A percentile compares a stretch with the other conserved stretches of the same genome.
phyloP scores from a whole-genome alignment of 2,329 filamentous ascomycete genomes.

The Aspergillus neoniger region DNA sequence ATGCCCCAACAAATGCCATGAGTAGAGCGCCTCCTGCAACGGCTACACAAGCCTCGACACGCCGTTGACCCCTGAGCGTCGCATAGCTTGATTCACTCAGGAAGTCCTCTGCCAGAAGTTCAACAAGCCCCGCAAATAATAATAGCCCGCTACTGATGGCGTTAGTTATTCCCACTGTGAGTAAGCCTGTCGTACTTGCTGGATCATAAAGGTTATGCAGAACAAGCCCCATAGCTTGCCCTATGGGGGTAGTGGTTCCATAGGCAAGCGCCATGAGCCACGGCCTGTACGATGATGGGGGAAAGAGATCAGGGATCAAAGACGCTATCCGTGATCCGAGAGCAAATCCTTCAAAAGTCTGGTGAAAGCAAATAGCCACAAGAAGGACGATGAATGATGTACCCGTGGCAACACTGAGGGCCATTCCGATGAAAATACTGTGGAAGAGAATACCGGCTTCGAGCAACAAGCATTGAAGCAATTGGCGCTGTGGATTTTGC shows the following conservation, averaged over 20 bases:
- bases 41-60: slow-evolving; percentile 63
- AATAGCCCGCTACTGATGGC: slow-evolving; percentile 78
- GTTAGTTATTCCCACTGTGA: slow-evolving; percentile 87
- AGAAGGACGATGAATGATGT: slow-evolving; percentile 78
- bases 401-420: slow-evolving; percentile 76
- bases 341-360: slow-evolving; percentile 86
- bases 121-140: slow-evolving; percentile 79
- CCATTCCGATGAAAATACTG: slow-evolving; percentile 85
- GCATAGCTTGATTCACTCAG: slow-evolving; percentile 66
- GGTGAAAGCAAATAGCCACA: slow-evolving; percentile 78
- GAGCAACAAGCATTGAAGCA: slow-evolving; percentile 76
- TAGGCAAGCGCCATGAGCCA: slow-evolving; percentile 69
- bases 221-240: slow-evolving; percentile 77
- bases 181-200: slow-evolving; percentile 69
- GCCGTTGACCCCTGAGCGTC: slow-evolving; percentile 57
- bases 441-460: slow-evolving; percentile 85
- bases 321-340: slow-evolving; percentile 82
- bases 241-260: slow-evolving; percentile 73
- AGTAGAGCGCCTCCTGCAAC: slow-evolving; percentile 62
- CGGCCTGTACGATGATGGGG: slow-evolving; percentile 70
- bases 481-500: slow-evolving; percentile 64
- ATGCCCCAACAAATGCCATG: slow-evolving; percentile 69
- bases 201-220: slow-evolving; percentile 81
- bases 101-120: slow-evolving; percentile 84
- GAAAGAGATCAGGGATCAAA: slow-evolving; percentile 66